Percentiles rank a stretch among this genome's conserved stretches.
phyloP scores from a whole-genome alignment of 2,329 filamentous ascomycete genomes.

The Endoconidiophora laricicola region DNA sequence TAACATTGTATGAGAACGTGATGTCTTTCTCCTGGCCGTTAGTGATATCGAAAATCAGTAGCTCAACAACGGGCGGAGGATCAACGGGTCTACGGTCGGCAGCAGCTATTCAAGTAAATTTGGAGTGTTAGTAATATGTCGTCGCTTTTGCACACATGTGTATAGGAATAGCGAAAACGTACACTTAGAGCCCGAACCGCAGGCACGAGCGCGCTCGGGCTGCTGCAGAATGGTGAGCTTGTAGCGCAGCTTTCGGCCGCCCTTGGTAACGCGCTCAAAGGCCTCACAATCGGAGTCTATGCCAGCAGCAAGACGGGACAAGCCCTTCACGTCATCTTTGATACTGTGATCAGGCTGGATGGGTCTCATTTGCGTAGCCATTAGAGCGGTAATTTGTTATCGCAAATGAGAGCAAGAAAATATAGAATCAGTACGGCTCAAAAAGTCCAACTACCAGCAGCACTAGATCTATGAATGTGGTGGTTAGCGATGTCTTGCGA shows the following conservation, averaged over 20 bases:
- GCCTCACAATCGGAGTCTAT: neutral
- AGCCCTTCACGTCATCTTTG: neutral
- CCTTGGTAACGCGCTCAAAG: constrained; percentile 39
- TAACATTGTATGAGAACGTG: constrained; percentile 86
- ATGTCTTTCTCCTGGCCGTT: constrained; percentile 48
- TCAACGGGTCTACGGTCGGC: constrained; percentile 86
- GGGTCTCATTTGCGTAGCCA: constrained; percentile 8
- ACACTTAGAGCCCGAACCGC: constrained; percentile 92
- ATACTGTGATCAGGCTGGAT: constrained; percentile 7
- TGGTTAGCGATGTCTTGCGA: no score
- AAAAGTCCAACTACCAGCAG: no score
- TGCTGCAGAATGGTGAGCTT: constrained; percentile 78
- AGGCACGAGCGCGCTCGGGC: constrained; percentile 83
- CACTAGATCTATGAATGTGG: no score
- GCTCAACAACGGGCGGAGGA: constrained; percentile 82
- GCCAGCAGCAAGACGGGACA: neutral
- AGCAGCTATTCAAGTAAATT: constrained; percentile 37
- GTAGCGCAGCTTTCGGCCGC: constrained; percentile 66
- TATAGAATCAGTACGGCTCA: no score
- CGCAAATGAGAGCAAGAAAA: no score
- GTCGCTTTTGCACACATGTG: no score
- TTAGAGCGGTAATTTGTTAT: no score
- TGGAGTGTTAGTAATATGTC: neutral
- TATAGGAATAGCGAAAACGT: constrained; percentile 21
- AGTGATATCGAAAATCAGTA: constrained; percentile 59